Evolutionary conservation across 345 rosid genomes (phyloP).

Genomic region (Gossypioides kirkii): DNA sequence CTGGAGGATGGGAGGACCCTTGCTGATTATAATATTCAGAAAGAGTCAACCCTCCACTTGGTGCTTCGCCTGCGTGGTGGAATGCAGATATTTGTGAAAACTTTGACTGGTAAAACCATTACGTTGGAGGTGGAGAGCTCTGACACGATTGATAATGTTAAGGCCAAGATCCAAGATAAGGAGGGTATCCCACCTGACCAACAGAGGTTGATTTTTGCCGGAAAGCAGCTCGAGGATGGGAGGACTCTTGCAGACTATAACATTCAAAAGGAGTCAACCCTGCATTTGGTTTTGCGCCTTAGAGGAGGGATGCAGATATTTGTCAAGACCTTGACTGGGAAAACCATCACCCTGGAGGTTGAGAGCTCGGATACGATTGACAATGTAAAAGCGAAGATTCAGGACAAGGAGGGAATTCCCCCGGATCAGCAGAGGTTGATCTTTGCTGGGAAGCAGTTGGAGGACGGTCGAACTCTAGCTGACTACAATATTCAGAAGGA

Average conservation of each 20-base stretch:
- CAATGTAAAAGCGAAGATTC: constrained; percentile 45
- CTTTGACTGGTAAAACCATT: constrained; percentile 9
- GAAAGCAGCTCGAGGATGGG: constrained; percentile 10
- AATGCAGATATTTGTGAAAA: constrained; percentile 15
- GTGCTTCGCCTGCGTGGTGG: constrained; percentile 10
- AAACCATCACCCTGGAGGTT: constrained; percentile 32
- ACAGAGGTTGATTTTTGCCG: constrained; percentile 9
- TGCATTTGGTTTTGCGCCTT: constrained; percentile 17
- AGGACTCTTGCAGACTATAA: constrained; percentile 10
- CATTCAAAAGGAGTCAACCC: constrained; percentile 16
- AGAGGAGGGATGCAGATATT: constrained; percentile 28
- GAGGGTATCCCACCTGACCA: constrained; percentile 15
- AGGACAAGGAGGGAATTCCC: constrained; percentile 49
- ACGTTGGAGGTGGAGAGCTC: constrained; percentile 15
- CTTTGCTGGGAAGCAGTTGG: constrained; percentile 45
- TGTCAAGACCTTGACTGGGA: constrained; percentile 21
- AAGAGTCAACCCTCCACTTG: constrained; percentile 12
- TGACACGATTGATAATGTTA: background rate
- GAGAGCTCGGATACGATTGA: constrained; percentile 49
- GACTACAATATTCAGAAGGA: constrained; percentile 44
- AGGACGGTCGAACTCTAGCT: constrained; percentile 45
- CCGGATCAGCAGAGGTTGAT: constrained; percentile 49
- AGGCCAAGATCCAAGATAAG: constrained; percentile 10
- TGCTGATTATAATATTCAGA: constrained; percentile 12
- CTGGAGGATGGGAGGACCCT: constrained; percentile 16